Conservation (phyloP, 495 filamentous ascomycete genomes). For the Talaromyces proteolyticus region DNA sequence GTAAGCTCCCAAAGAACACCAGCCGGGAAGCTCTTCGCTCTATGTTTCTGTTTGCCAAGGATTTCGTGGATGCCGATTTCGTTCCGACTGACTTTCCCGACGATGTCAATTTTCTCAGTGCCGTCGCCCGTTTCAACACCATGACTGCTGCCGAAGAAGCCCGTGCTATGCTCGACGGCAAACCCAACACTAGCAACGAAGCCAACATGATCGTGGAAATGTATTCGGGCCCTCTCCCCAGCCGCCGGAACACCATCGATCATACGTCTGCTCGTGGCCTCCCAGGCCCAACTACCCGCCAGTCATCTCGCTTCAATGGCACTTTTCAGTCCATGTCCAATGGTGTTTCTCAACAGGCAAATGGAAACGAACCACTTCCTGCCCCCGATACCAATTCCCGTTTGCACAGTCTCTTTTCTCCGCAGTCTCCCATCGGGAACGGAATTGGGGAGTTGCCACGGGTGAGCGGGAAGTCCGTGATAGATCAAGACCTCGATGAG, state of each 20-base stretch:
- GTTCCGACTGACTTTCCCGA: constrained; percentile 57
- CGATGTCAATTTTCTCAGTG: constrained; percentile 67
- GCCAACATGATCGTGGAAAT: constrained; percentile 78
- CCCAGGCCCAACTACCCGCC: constrained; percentile 53
- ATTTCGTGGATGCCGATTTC: constrained; percentile 69
- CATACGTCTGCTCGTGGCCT: constrained; percentile 43
- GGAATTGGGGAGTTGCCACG: constrained; percentile 63
- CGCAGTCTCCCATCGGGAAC: constrained; percentile 77
- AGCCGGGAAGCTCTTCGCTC: constrained; percentile 66
- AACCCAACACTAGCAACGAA: constrained; percentile 67
- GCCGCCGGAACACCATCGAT: constrained; percentile 56
- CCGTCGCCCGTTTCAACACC: constrained; percentile 69
- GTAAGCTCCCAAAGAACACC: constrained; percentile 69
- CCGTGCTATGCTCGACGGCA: constrained; percentile 70
- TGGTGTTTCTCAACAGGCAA: constrained; percentile 47
- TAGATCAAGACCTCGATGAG: constrained; percentile 80
- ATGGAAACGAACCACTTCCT: constrained; percentile 48
- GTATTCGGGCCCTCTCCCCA: constrained; percentile 39
- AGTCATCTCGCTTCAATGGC: constrained; percentile 71
- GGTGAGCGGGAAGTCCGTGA: constrained; percentile 74
- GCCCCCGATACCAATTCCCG: constrained; percentile 55
- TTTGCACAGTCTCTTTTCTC: constrained; percentile 73
- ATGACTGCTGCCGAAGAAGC: constrained; percentile 71
- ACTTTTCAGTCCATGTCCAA: constrained; percentile 64
- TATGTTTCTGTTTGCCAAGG: constrained; percentile 84